Evolutionary conservation across 495 filamentous ascomycete genomes (phyloP), one percentile per base, ranked within the genome.

Genomic region (Durotheca rogersii): DNA sequence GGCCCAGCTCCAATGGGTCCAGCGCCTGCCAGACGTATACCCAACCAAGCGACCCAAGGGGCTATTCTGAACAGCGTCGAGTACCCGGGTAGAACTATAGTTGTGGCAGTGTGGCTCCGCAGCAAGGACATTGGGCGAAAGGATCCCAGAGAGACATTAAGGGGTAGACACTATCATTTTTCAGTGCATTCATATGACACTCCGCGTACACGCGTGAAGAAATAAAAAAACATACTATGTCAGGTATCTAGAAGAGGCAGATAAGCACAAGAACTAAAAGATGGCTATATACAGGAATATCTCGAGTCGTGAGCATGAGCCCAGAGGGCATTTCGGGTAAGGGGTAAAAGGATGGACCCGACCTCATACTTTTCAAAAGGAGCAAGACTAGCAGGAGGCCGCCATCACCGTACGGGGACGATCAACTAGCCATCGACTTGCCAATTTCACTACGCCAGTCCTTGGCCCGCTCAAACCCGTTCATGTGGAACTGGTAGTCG

Each of bases 391-490:
- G n/a, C n/a, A 37, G 9, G n/a, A 16, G 21, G 21, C 15, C n/a
- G 39, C 12, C 18, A 16, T 36, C 7, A 21, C 4, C 10, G n/a
- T n/a, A n/a, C n/a, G n/a, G 17, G 10, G 3, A 25, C 17, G 33
- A 23, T 54, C 31, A 73, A 33, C 62, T 47, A 15, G 56, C 56
- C 73, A 75, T 75, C 3, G 61, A 60, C 81, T 93, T 95, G 38
- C 92, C 93, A 77, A 98, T 98, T 75, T 95, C 86, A 62, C 89
- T 95, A 67, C 81, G 68, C 93, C 93, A 98, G 3, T 77, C 79
- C 48, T 82, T 78, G 11, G 87, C 86, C 48, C 85, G 76, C 75
- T 98, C 92, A 64, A 98, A 98, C 11, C 92, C 92, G 69, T 96
- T 96, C 17, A 81, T 79, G 47, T 83, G 76, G 36, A 76, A 85